These are phyloP conservation scores for Eragrostis nindensis DNA, from an alignment of 176 grass and related monocot genomes.

Conservation along the genomic window DNA sequence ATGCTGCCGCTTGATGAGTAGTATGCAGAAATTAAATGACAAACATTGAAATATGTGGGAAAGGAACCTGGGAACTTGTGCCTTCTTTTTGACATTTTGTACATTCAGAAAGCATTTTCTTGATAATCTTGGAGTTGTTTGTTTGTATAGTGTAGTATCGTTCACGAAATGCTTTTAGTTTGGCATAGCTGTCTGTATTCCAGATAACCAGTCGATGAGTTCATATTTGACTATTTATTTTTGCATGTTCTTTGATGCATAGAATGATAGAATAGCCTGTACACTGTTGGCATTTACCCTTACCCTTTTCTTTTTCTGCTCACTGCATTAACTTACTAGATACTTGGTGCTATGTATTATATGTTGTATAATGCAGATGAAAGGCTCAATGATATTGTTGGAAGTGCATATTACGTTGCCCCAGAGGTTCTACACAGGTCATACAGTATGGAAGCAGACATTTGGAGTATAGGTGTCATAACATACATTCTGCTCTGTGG, in stretches of 20 bases:
- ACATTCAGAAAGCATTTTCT: neutral
- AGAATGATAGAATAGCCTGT: slow-evolving; percentile 25
- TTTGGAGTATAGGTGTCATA: slow-evolving; percentile 99
- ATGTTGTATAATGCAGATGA: slow-evolving; percentile 76
- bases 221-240: slow-evolving; percentile 25
- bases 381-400: slow-evolving; percentile 99
- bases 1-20: slow-evolving; percentile 26
- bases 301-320: neutral
- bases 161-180: slow-evolving; percentile 15
- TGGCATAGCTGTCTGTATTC: slow-evolving; percentile 11
- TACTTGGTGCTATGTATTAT: slow-evolving; percentile 28
- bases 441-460: slow-evolving; percentile 95
- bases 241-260: slow-evolving; percentile 11
- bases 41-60: neutral
- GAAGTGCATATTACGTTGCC: slow-evolving; percentile 97
- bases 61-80: neutral
- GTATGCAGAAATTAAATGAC: neutral
- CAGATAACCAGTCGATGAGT: neutral
- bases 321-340: slow-evolving; percentile 34
- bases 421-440: slow-evolving; percentile 99
- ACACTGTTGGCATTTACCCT: neutral
- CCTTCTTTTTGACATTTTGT: too few relatives aligned
- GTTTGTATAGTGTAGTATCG: slow-evolving; percentile 5
- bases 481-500: slow-evolving; percentile 96
- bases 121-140: slow-evolving; percentile 13